These are phyloP conservation scores for Trichophyton benhamiae DNA, from an alignment of 2,329 filamentous ascomycete genomes.

Conservation along the genomic window DNA sequence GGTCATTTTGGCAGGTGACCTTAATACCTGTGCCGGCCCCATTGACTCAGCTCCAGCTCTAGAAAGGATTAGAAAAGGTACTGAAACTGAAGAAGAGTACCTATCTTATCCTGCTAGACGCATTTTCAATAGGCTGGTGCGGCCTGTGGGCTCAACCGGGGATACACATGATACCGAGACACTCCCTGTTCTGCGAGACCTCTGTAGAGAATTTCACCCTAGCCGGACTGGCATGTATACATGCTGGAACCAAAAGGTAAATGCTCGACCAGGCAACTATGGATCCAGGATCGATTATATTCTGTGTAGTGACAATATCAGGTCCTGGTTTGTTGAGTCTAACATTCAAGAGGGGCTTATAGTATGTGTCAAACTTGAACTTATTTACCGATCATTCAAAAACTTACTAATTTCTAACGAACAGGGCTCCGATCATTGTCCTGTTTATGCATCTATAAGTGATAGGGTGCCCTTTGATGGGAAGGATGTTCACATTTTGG, in stretches of 20 bases:
- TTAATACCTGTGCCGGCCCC: slow-evolving; percentile 62
- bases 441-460: slow-evolving; percentile 66
- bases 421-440: slow-evolving; percentile 86
- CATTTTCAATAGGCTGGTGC: slow-evolving; percentile 75
- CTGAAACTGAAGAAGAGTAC: slow-evolving; percentile 57
- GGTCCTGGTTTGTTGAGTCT: slow-evolving; percentile 63
- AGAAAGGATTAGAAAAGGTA: slow-evolving; percentile 60
- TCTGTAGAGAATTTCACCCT: slow-evolving; percentile 71
- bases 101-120: slow-evolving; percentile 58
- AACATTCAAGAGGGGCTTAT: slow-evolving; percentile 89
- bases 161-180: slow-evolving; percentile 58
- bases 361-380: slow-evolving; percentile 24
- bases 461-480: slow-evolving; percentile 46
- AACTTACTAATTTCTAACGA: slow-evolving; percentile 14
- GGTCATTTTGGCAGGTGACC: slow-evolving; percentile 73
- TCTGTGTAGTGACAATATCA: slow-evolving; percentile 66
- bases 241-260: slow-evolving; percentile 90
- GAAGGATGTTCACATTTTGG: slow-evolving; percentile 44
- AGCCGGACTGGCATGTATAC: slow-evolving; percentile 84
- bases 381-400: neutral
- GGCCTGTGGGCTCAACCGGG: slow-evolving; percentile 56
- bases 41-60: slow-evolving; percentile 65
- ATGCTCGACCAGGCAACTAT: slow-evolving; percentile 89
- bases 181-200: slow-evolving; percentile 63
- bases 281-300: slow-evolving; percentile 91